A percentile compares a stretch with the other conserved stretches of the same genome.
phyloP scores from a whole-genome alignment of 1,284 basidiomycete species.

The Ustilago xerochloae region DNA sequence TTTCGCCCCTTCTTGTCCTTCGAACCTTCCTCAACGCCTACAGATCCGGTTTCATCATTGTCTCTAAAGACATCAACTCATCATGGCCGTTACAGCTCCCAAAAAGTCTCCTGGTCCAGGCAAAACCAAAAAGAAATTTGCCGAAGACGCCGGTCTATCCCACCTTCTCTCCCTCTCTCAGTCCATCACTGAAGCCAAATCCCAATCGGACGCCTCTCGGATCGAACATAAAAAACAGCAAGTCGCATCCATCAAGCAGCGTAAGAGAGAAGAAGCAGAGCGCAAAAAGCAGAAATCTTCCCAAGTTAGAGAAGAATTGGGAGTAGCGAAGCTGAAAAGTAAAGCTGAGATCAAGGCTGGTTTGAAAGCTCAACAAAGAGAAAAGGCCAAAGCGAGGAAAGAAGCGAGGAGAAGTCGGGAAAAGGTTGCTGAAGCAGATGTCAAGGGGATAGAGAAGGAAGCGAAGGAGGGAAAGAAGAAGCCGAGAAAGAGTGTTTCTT shows the following conservation, averaged over 20 bases:
- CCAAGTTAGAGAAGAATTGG: background rate
- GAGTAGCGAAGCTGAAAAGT: constrained; percentile 11
- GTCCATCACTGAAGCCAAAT: constrained; percentile 29
- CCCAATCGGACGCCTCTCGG: constrained; percentile 1
- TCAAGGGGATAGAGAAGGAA: background rate
- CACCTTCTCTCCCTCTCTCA: constrained; percentile 41
- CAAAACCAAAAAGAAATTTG: constrained; percentile 27
- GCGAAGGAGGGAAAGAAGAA: background rate
- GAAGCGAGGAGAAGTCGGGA: constrained; percentile 15
- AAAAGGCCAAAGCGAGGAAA: constrained; percentile 30
- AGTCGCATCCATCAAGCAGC: constrained; percentile 8
- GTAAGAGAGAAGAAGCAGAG: constrained; percentile 7
- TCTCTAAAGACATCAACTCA: background rate
- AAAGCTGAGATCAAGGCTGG: constrained; percentile 44
- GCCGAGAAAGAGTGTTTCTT: constrained; percentile 38
- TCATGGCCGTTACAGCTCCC: background rate
- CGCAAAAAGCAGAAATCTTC: constrained; percentile 8
- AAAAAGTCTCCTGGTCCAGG: constrained; percentile 3
- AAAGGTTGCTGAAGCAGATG: background rate
- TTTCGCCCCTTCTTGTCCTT: background rate
- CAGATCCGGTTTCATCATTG: background rate
- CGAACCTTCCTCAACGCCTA: background rate
- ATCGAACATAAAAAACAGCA: constrained; percentile 21
- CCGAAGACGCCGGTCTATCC: constrained; percentile 29
- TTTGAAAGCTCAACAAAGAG: constrained; percentile 23